Conservation (phyloP, 2,329 filamentous ascomycete genomes). For the Colletotrichum horii region DNA sequence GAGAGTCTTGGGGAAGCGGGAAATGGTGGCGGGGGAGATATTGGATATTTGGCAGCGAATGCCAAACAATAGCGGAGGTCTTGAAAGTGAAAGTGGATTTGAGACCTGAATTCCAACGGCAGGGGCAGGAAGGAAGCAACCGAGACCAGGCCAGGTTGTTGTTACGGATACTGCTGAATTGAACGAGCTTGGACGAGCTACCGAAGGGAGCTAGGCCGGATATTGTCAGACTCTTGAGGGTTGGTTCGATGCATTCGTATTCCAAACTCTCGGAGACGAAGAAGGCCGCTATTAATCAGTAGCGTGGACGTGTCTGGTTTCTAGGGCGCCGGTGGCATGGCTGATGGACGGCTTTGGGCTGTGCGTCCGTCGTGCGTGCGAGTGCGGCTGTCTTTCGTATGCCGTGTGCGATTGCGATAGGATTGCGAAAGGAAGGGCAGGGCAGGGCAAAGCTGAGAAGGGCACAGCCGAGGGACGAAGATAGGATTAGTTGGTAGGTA, state of each 20-base stretch:
- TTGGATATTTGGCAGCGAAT: slow-evolving; percentile 20
- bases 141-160: slow-evolving; percentile 13
- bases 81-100: slow-evolving; percentile 1
- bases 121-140: slow-evolving; percentile 9
- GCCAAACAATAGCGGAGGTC: slow-evolving; percentile 19
- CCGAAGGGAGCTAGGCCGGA: not conserved
- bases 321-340: not conserved
- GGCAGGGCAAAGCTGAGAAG: not conserved
- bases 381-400: not conserved
- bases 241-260: not conserved
- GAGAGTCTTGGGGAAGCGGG: not conserved
- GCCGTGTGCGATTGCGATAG: slow-evolving; percentile 1
- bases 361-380: not conserved
- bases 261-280: not conserved
- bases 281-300: not conserved
- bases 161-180: not conserved
- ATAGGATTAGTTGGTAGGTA: not conserved
- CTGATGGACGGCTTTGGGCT: not conserved
- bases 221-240: not conserved
- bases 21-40: slow-evolving; percentile 14
- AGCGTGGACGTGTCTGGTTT: not conserved
- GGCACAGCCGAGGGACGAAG: not conserved
- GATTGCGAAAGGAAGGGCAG: not conserved
- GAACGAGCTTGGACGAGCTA: not conserved
- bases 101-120: slow-evolving; percentile 11